phyloP scores from a whole-genome alignment of 169 alveolate species.

The Plasmodium falciparum region DNA sequence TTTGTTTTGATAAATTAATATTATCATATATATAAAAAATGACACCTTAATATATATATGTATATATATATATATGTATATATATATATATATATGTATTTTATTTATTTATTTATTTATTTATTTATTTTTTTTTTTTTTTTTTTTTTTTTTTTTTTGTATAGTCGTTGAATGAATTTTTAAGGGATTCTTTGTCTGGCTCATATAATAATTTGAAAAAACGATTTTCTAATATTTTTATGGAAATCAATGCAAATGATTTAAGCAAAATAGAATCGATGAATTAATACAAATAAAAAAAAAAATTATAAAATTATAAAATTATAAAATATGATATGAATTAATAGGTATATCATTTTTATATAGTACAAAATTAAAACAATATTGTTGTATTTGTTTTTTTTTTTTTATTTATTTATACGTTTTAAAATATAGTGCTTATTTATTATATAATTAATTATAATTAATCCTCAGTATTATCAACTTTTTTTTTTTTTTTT shows the following conservation, averaged over 20 bases:
- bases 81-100: no score
- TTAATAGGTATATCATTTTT: no score
- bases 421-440: no score
- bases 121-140: background rate
- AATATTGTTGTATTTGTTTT: background rate
- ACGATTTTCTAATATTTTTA: constrained; percentile 37
- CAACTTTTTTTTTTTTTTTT: no score
- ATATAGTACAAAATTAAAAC: background rate
- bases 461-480: no score
- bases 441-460: no score
- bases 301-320: background rate
- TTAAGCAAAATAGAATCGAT: constrained; percentile 17
- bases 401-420: constrained; percentile 10
- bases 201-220: constrained; percentile 25
- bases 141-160: constrained; percentile 4
- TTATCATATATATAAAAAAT: no score
- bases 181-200: constrained; percentile 50
- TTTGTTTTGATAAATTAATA: background rate
- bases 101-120: no score
- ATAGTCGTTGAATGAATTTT: constrained; percentile 40
- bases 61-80: no score
- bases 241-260: constrained; percentile 31
- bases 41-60: no score
- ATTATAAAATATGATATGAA: background rate
- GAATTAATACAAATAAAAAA: constrained; percentile 4